Percentiles rank a stretch among this genome's conserved stretches.
phyloP scores from a whole-genome alignment of 345 rosid species.

The Boechera retrofracta region DNA sequence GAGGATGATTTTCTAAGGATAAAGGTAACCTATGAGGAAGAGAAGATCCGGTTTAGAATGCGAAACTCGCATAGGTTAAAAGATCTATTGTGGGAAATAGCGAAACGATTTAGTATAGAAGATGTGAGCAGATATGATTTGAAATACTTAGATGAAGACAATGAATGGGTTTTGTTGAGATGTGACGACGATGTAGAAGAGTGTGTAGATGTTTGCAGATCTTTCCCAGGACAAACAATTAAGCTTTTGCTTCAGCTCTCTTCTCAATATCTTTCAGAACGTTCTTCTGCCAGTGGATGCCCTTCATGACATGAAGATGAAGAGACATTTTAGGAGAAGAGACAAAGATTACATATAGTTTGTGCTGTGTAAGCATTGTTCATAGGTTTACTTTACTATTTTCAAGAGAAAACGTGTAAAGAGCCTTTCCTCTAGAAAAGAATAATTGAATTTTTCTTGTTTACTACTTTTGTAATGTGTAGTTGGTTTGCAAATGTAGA shows the following conservation, averaged over 20 bases:
- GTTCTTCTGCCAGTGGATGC: constrained; percentile 49
- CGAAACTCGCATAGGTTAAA: constrained; percentile 55
- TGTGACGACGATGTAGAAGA: constrained; percentile 92
- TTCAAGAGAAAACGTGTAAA: constrained; percentile 32
- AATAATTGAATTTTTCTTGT: constrained; percentile 16
- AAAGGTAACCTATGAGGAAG: constrained; percentile 68
- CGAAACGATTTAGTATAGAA: constrained; percentile 68
- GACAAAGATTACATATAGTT: constrained; percentile 41
- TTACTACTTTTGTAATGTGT: constrained; percentile 17
- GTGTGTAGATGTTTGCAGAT: constrained; percentile 69
- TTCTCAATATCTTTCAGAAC: constrained; percentile 53
- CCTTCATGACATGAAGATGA: constrained; percentile 43
- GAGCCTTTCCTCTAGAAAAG: constrained; percentile 23
- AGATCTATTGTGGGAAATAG: constrained; percentile 66
- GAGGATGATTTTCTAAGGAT: constrained; percentile 61
- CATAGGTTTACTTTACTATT: constrained; percentile 28
- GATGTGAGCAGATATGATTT: constrained; percentile 62
- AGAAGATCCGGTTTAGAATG: constrained; percentile 73
- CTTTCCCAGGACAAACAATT: constrained; percentile 59
- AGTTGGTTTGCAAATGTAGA: constrained; percentile 32
- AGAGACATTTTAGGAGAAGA: background rate
- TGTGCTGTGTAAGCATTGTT: constrained; percentile 48
- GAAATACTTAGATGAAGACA: constrained; percentile 92
- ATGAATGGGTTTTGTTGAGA: constrained; percentile 85
- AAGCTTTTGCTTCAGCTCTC: constrained; percentile 71